Conservation (phyloP, 106 monocot genomes). For the Dendrobium nobile region DNA sequence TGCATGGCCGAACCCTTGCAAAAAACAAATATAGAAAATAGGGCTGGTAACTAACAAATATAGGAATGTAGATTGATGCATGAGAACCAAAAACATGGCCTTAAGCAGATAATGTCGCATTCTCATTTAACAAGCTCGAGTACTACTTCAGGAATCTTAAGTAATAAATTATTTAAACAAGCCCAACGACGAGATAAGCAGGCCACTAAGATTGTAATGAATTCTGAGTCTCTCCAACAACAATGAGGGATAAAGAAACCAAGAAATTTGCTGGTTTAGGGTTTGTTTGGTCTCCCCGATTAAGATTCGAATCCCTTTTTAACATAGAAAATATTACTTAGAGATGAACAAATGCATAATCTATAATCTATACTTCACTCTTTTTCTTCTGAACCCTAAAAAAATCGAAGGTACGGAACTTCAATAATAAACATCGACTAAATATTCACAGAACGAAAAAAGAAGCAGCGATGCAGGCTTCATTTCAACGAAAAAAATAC, state of each 20-base stretch:
- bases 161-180: background rate
- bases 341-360: no score
- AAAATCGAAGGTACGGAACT: no score
- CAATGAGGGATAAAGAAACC: background rate
- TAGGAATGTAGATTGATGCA: background rate
- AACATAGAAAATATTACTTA: no score
- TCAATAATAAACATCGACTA: no score
- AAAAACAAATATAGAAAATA: background rate
- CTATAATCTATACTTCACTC: no score
- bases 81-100: background rate
- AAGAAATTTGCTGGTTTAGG: background rate
- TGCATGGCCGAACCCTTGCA: background rate
- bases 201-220: background rate
- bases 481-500: background rate
- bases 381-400: no score
- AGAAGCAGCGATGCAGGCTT: background rate
- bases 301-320: background rate
- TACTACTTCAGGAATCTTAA: background rate
- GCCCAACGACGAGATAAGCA: background rate
- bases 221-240: no score
- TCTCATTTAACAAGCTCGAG: background rate
- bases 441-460: no score
- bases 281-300: background rate
- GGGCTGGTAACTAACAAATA: background rate
- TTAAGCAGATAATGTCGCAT: background rate